phyloP scores from a whole-genome alignment of 2,329 filamentous ascomycete genomes.

The Apiospora pterosperma region DNA sequence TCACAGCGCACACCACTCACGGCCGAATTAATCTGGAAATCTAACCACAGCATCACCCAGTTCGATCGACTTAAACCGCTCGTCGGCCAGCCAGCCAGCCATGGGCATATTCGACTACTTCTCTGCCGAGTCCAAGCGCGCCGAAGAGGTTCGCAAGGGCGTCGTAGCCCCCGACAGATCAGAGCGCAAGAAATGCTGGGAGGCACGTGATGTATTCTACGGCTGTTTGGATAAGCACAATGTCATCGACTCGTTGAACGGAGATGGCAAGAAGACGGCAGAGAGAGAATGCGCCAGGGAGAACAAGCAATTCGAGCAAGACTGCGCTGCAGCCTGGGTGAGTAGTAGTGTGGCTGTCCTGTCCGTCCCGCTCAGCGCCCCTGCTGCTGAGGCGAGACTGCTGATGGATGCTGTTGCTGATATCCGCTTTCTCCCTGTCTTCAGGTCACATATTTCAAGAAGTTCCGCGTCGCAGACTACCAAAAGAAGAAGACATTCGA shows the following conservation, averaged over 20 bases:
- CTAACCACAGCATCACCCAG: not conserved
- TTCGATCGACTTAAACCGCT: not conserved
- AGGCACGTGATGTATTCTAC: slow-evolving; percentile 84
- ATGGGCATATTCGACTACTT: slow-evolving; percentile 50
- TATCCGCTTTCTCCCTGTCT: not conserved
- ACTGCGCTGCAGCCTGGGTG: slow-evolving; percentile 91
- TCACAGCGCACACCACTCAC: not conserved
- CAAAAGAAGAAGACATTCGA: slow-evolving; percentile 79
- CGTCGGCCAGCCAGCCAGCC: not conserved
- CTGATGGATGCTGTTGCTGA: not conserved
- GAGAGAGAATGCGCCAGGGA: slow-evolving; percentile 56
- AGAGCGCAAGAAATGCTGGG: slow-evolving; percentile 84
- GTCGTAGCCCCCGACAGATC: slow-evolving; percentile 77
- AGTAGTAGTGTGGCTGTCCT: slow-evolving; percentile 28
- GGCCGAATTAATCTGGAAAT: not conserved
- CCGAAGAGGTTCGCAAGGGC: slow-evolving; percentile 52
- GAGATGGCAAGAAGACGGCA: slow-evolving; percentile 51
- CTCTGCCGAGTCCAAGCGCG: slow-evolving; percentile 41
- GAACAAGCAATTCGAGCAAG: slow-evolving; percentile 68
- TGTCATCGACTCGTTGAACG: slow-evolving; percentile 72
- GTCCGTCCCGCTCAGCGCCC: slow-evolving; percentile 2
- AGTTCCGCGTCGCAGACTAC: slow-evolving; percentile 87
- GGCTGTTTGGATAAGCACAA: slow-evolving; percentile 76
- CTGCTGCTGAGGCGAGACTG: not conserved
- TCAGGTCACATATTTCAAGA: slow-evolving; percentile 96